phyloP scores from a whole-genome alignment of 208 protist genomes.

The Strigomonas culicis region DNA sequence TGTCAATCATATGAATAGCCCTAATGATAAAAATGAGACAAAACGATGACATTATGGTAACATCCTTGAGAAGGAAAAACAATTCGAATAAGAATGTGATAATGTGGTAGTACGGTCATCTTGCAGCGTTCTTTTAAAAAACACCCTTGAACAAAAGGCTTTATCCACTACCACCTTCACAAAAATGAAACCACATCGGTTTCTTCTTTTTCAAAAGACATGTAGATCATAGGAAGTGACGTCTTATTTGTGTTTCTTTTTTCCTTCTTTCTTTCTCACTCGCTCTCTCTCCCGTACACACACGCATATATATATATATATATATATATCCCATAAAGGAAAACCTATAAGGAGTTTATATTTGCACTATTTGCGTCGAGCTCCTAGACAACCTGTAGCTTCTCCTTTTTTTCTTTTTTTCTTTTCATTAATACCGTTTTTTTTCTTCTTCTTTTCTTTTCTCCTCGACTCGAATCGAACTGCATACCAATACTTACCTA shows the following conservation, averaged over 20 bases:
- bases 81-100: too few species aligned
- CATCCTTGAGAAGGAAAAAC: too few species aligned
- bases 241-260: slow-evolving; percentile 3
- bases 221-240: too few species aligned
- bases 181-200: too few species aligned
- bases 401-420: not conserved
- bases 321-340: not conserved
- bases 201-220: slow-evolving; percentile 13
- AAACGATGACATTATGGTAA: too few species aligned
- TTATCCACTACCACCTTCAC: too few species aligned
- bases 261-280: slow-evolving; percentile 1
- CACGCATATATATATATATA: not conserved
- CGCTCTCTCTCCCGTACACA: not conserved
- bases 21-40: too few species aligned
- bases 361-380: too few species aligned
- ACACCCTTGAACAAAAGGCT: not conserved
- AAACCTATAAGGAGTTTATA: not conserved
- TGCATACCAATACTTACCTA: not conserved
- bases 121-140: not conserved
- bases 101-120: not conserved
- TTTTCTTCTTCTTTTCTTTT: not conserved
- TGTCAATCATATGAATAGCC: too few species aligned
- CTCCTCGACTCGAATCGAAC: not conserved
- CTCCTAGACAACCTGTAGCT: too few species aligned
- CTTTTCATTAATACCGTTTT: not conserved